Conservation (phyloP, 2,329 filamentous ascomycete genomes). For the Erysiphe pisi region DNA sequence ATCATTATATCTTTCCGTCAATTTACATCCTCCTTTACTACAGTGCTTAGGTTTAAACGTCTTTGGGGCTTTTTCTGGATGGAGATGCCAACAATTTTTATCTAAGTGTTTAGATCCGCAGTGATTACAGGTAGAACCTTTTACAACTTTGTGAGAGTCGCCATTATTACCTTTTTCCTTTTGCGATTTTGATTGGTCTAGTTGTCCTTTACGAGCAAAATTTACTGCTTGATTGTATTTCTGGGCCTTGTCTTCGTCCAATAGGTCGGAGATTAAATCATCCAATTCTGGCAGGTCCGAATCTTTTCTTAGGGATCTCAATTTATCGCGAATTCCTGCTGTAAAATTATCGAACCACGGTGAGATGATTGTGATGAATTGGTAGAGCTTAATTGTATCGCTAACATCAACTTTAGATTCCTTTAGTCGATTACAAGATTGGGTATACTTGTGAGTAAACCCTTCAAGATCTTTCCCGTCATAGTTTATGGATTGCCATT, state of each 20-base stretch:
- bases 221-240: constrained; percentile 23
- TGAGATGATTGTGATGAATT: too few relatives aligned
- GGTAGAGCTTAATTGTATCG: not conserved
- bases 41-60: not conserved
- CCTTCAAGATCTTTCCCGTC: constrained; percentile 1
- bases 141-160: not conserved
- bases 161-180: not conserved
- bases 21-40: not conserved
- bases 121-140: constrained; percentile 3
- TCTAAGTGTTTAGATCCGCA: not conserved
- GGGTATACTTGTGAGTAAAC: not conserved
- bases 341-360: not conserved
- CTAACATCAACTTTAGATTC: not conserved
- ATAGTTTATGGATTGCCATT: not conserved
- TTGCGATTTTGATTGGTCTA: not conserved
- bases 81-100: not conserved
- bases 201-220: not conserved
- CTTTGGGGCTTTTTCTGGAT: not conserved
- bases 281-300: not conserved
- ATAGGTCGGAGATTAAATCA: not conserved
- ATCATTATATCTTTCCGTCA: not conserved
- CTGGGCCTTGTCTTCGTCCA: not conserved
- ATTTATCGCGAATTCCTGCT: not conserved
- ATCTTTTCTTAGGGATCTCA: not conserved
- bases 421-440: not conserved